Conservation (phyloP, 805 yeast species). For the Cyberlindnera sargentensis region DNA sequence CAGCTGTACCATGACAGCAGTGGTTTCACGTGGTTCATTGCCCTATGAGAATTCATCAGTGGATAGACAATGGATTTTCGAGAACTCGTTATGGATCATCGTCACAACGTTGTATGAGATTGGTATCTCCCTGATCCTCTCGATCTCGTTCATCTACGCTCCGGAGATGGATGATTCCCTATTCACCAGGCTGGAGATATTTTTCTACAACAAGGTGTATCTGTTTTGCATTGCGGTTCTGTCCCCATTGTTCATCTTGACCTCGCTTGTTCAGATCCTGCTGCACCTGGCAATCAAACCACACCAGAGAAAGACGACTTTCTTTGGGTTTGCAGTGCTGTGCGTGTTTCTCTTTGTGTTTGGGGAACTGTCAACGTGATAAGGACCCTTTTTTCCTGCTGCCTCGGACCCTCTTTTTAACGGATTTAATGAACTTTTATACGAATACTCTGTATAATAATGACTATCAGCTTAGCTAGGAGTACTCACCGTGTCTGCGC, state of each 20-base stretch:
- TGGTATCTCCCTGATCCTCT: constrained; percentile 29
- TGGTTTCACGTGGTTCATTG: constrained; percentile 8
- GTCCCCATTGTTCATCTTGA: constrained; percentile 24
- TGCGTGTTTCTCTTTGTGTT: constrained; percentile 16
- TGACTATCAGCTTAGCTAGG: too few relatives aligned
- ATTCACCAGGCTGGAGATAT: constrained; percentile 26
- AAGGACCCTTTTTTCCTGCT: background rate
- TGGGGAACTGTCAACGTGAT: constrained; percentile 15
- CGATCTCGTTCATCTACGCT: constrained; percentile 35
- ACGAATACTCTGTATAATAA: too few relatives aligned
- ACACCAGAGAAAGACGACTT: constrained; percentile 1
- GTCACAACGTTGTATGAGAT: constrained; percentile 19
- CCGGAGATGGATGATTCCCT: constrained; percentile 27
- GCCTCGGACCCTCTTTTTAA: too few relatives aligned
- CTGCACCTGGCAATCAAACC: constrained; percentile 7
- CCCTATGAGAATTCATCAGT: constrained; percentile 1
- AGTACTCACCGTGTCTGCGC: too few relatives aligned
- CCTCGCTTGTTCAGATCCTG: constrained; percentile 9
- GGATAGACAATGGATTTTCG: constrained; percentile 10
- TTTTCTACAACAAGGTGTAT: constrained; percentile 26
- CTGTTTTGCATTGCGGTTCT: constrained; percentile 25
- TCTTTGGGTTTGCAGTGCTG: constrained; percentile 2
- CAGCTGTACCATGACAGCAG: constrained; percentile 10
- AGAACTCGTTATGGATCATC: constrained; percentile 12
- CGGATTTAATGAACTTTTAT: too few relatives aligned